Base-by-base conservation (phyloP, 768 basidiomycete species). In the Mycena rosella region DNA sequence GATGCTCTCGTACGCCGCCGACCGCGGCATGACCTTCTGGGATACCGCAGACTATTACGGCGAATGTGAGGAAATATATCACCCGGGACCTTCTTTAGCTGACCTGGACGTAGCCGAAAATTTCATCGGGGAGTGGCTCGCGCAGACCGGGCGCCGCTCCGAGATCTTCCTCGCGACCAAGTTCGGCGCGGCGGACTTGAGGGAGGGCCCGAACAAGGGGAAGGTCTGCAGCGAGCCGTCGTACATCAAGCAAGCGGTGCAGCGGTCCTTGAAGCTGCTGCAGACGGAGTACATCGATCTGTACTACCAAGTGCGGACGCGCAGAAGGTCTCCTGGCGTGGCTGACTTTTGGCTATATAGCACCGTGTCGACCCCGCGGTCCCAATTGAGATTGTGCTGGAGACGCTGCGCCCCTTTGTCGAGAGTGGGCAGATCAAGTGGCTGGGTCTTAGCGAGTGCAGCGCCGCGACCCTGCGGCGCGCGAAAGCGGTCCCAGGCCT, bases 391-490 rank as follows among this genome's bases (percentile, higher is more conserved):
- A 65, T 85, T 22, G 63, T 65, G 7, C 29, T 69, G 1, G 68
- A 69, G 49, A 55, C 67, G 11, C 48, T 72, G 45, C 65, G 69
- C 24, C 63, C 59, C 20, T 68, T 70, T n/a, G 66, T 72, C 14
- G 75, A 75, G 30, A 65, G 69, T 27, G 78, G 78, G 11, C 78
- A 74, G 51, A 70, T 79, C 65, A 75, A 72, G 59, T 76, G 74
- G 67, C 56, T 81, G 40, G 80, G 80, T n/a, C 68, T 81, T 24
- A 76, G 73, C 29, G 80, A 81, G 51, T 71, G 68, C 62, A 77
- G 74, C 34, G 74, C 73, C 3, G 63, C 64, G 18, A 73, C 74
- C 7, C 67, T 80, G 18, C 72, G 76, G 22, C 71, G 78, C 14
- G 79, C 79, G 15, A 70, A 73, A 34, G 77, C 77, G 14, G 74